Percentiles rank a stretch among this genome's conserved stretches.
phyloP scores from a whole-genome alignment of 768 basidiomycete genomes.

The Hydnum rufescens region DNA sequence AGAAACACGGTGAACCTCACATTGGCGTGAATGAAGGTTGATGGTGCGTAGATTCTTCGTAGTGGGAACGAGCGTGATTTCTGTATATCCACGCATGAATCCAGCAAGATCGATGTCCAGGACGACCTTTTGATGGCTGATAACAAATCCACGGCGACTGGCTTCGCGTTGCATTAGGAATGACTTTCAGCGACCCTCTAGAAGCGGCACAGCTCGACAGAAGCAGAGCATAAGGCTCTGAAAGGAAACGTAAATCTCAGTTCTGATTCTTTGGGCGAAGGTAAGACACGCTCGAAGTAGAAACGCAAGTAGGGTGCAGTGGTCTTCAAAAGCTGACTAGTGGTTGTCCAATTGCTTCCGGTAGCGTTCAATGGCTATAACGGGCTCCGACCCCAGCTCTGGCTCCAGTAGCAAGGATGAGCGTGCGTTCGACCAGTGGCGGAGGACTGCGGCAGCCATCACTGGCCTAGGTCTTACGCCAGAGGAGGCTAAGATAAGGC shows the following conservation, averaged over 20 bases:
- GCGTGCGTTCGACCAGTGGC: conserved; percentile 30
- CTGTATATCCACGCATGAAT: conserved; percentile 80
- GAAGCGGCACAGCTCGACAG: too few species aligned
- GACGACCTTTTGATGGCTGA: conserved; percentile 91
- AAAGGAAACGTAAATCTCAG: too few species aligned
- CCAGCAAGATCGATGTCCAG: conserved; percentile 88
- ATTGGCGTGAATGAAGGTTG: conserved; percentile 76
- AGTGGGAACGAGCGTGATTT: conserved; percentile 72
- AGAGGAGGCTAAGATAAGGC: conserved; percentile 21
- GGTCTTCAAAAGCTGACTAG: too few species aligned
- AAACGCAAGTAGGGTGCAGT: too few species aligned
- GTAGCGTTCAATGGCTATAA: too few species aligned
- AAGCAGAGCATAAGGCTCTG: too few species aligned
- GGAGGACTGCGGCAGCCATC: conserved; percentile 26
- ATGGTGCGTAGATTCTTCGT: conserved; percentile 62
- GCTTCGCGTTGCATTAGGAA: neutral
- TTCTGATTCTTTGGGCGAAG: too few species aligned
- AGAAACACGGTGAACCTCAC: conserved; percentile 55
- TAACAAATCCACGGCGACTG: conserved; percentile 25
- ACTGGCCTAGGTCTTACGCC: conserved; percentile 32
- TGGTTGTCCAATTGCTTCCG: too few species aligned
- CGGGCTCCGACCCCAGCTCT: too few species aligned
- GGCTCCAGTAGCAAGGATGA: too few species aligned
- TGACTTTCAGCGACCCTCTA: too few species aligned
- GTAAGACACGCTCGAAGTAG: too few species aligned